Conservation (phyloP, 2,329 filamentous ascomycete genomes). For the Fusarium oxysporum region DNA sequence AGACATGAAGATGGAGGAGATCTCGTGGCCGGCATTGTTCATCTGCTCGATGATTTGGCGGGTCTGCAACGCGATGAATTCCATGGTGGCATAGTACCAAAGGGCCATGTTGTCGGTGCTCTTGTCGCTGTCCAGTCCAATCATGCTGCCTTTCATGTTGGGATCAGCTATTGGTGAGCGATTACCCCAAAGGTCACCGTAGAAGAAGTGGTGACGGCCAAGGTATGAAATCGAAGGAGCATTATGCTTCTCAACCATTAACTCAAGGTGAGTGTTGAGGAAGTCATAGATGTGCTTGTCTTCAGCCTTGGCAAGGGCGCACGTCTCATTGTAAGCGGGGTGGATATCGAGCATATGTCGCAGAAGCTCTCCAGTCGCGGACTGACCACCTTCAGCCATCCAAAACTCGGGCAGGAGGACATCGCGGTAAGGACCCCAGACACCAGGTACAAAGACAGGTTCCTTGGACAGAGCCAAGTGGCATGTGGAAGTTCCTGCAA, state of each 20-base stretch:
- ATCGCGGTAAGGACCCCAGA: constrained; percentile 97
- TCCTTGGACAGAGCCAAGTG: constrained; percentile 95
- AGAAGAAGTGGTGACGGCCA: constrained; percentile 96
- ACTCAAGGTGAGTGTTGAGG: constrained; percentile 86
- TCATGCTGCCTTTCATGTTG: constrained; percentile 89
- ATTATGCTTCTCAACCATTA: constrained; percentile 74
- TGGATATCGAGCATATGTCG: constrained; percentile 97
- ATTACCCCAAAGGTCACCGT: constrained; percentile 97
- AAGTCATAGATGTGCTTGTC: constrained; percentile 95
- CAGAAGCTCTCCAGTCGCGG: constrained; percentile 92
- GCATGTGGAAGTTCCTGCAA: constrained; percentile 96
- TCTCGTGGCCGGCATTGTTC: constrained; percentile 89
- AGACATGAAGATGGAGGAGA: constrained; percentile 97
- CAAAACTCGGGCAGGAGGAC: constrained; percentile 92
- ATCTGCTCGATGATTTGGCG: constrained; percentile 94
- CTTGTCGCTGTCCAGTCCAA: constrained; percentile 89
- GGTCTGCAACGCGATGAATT: constrained; percentile 98
- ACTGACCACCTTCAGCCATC: constrained; percentile 98
- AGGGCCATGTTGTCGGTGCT: constrained; percentile 87
- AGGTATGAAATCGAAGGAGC: constrained; percentile 87
- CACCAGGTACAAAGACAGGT: constrained; percentile 92
- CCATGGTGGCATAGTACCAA: constrained; percentile 95
- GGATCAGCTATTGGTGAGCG: constrained; percentile 92
- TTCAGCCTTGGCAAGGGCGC: constrained; percentile 82
- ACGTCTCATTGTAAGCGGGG: constrained; percentile 84